Conservation (phyloP, 1,284 basidiomycete species). For the Austroboletus rostrupii region DNA sequence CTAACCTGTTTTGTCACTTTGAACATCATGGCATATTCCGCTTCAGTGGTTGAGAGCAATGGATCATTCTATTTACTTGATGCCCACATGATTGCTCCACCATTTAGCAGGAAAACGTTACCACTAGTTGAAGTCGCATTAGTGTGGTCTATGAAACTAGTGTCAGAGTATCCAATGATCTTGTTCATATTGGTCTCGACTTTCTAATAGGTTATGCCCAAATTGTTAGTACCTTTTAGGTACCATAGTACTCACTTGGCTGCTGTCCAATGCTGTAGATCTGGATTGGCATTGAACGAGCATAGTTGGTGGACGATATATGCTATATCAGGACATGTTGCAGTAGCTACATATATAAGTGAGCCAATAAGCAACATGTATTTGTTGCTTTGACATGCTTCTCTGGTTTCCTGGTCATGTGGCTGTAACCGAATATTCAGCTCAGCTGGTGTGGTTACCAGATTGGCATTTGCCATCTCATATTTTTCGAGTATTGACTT, state of each 20-base stretch:
- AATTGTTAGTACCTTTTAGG: background rate
- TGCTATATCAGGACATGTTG: background rate
- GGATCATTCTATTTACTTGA: background rate
- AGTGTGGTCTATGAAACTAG: background rate
- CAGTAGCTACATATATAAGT: background rate
- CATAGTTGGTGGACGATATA: background rate
- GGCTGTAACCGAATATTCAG: background rate
- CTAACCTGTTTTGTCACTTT: background rate
- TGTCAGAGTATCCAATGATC: too few species aligned
- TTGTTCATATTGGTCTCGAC: background rate
- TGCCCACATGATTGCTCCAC: too few species aligned
- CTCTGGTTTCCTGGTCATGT: background rate
- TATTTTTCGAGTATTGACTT: background rate
- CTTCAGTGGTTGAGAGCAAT: background rate
- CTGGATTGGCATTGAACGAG: constrained; percentile 1
- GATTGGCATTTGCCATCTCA: background rate
- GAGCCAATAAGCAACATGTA: background rate
- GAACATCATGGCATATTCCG: background rate
- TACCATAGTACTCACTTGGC: background rate
- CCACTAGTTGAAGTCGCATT: background rate
- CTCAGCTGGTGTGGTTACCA: background rate
- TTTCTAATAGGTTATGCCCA: background rate
- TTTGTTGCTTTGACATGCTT: background rate
- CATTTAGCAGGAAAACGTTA: background rate
- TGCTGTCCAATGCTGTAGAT: background rate